Evolutionary conservation across 176 grass and related monocot species (phyloP).

Genomic region (Pontederia paniculata): DNA sequence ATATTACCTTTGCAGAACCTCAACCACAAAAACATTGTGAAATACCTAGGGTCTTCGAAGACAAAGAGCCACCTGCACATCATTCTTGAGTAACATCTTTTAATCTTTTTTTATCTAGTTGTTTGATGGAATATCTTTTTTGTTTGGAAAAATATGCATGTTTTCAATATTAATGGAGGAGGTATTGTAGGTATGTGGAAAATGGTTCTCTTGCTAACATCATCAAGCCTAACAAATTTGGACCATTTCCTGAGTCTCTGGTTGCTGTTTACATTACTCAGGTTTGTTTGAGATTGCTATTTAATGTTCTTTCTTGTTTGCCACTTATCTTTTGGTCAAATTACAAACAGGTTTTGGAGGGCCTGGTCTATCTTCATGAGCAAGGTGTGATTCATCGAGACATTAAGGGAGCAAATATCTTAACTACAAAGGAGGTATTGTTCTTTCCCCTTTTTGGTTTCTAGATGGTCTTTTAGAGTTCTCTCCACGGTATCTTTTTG

Average conservation of each 20-base stretch:
- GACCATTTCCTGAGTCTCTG: slow-evolving; percentile 95
- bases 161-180: background rate
- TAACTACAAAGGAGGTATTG: slow-evolving; percentile 87
- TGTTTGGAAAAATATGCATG: background rate
- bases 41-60: slow-evolving; percentile 90
- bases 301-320: slow-evolving; percentile 15
- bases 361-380: slow-evolving; percentile 96
- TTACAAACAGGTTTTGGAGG: slow-evolving; percentile 72
- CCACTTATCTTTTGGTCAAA: slow-evolving; percentile 8
- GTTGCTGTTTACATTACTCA: slow-evolving; percentile 94
- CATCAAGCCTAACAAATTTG: slow-evolving; percentile 99
- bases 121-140: background rate
- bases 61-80: slow-evolving; percentile 94
- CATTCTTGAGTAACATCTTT: slow-evolving; percentile 74
- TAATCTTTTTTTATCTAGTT: background rate
- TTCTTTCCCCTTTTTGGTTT: background rate
- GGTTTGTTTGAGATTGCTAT: slow-evolving; percentile 35
- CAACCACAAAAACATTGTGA: slow-evolving; percentile 99
- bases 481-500: background rate
- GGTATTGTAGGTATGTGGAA: slow-evolving; percentile 74
- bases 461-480: background rate
- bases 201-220: slow-evolving; percentile 99
- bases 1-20: slow-evolving; percentile 53
- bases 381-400: slow-evolving; percentile 99
- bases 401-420: slow-evolving; percentile 99